Evolutionary conservation across 768 basidiomycete genomes (phyloP).

Genomic region (Coprinellus micaceus): DNA sequence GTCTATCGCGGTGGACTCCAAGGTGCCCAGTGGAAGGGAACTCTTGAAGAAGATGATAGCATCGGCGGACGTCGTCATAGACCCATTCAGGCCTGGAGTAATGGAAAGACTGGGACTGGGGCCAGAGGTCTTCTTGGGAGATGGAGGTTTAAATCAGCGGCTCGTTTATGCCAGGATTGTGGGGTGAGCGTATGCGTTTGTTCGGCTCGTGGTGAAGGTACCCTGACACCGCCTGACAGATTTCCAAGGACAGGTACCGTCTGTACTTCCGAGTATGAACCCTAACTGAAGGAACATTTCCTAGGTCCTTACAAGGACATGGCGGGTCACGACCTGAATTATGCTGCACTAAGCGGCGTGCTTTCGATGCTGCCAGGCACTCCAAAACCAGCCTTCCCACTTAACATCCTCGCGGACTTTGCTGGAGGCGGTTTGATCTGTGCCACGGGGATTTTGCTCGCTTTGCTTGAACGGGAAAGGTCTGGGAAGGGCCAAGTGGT

Average conservation of each 20-base stretch:
- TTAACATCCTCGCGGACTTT: slow-evolving; percentile 80
- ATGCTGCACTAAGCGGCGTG: slow-evolving; percentile 74
- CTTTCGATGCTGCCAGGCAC: slow-evolving; percentile 72
- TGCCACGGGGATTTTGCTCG: slow-evolving; percentile 68
- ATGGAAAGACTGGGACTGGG: slow-evolving; percentile 75
- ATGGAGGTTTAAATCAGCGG: slow-evolving; percentile 53
- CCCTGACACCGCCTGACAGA: slow-evolving; percentile 25
- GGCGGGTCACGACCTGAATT: slow-evolving; percentile 90
- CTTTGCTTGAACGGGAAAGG: slow-evolving; percentile 61
- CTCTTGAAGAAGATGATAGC: slow-evolving; percentile 55
- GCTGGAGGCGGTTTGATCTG: slow-evolving; percentile 77
- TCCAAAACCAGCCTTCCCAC: slow-evolving; percentile 63
- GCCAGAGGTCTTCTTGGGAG: slow-evolving; percentile 67
- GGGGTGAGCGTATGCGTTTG: slow-evolving; percentile 46
- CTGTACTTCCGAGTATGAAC: neutral
- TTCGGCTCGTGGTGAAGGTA: neutral
- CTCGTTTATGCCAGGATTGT: slow-evolving; percentile 73
- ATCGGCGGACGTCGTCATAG: slow-evolving; percentile 76
- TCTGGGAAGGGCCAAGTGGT: slow-evolving; percentile 75
- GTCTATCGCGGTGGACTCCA: slow-evolving; percentile 68
- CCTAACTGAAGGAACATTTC: too few relatives aligned
- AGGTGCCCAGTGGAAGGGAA: slow-evolving; percentile 53
- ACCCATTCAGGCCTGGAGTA: slow-evolving; percentile 81
- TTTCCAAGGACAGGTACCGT: slow-evolving; percentile 57
- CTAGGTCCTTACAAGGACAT: slow-evolving; percentile 68